Evolutionary conservation across 176 grass and related monocot species (phyloP), one percentile per base, ranked within the genome.

Genomic region (Musa acuminata): DNA sequence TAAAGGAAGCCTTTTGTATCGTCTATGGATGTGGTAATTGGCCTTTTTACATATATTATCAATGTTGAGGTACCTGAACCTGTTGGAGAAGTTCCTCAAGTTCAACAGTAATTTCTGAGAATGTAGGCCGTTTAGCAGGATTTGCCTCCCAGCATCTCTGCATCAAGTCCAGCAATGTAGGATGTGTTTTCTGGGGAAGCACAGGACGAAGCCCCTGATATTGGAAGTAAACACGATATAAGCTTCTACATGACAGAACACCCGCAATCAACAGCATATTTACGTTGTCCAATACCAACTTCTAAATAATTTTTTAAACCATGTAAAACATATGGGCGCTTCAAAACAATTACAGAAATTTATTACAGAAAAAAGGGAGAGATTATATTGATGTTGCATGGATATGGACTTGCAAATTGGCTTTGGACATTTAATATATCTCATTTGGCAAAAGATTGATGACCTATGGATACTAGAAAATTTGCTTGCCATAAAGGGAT

Each of bases 191-290:
- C 53, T 93, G 83, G 13, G 94, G 87, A 58, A 85, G 77, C 51
- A 27, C 79, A 35, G 94, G 94, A 69, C 90, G 90, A 86, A 93
- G 71, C 60, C 94, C 94, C 94, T 97, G 25, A 64, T 26, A 78
- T 79, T 66, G 74, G 25, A 72, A 82, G 29, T 68, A 55, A 13
- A 76, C 69, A 76, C 13, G 23, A 27, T 49, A 50, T 53, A 58
- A 74, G 8, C 19, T 22, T 21, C 2, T 0, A 9, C 5, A 23
- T 2, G 16, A 22, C 25, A 57, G 0, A 43, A 20, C 20, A 1
- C 5, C n/a, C 21, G 11, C 9, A 23, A 11, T 64, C 22, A 64
- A 9, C 60, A 64, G 9, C 20, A 23, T 64, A 9, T 2, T 23
- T 2, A 21, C 3, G 9, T 22, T 22, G 21, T 23, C 9, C 60